Percentiles rank a stretch among this genome's conserved stretches.
These are phyloP conservation scores for Pleurotus tuoliensis DNA, from an alignment of 768 basidiomycete species.

Conservation along the genomic window DNA sequence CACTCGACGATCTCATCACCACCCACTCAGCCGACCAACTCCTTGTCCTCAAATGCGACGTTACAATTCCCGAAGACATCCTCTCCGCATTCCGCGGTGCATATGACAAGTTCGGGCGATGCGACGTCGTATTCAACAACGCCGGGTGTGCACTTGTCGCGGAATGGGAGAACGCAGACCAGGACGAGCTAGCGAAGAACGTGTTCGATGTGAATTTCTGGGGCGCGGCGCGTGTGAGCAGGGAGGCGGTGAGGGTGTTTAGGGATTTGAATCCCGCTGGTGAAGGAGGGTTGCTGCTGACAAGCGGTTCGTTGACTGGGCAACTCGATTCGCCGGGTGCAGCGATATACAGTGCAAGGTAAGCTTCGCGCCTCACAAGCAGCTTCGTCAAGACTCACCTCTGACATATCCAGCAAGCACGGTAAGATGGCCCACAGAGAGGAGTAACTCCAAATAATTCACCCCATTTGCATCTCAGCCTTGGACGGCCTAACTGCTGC, in stretches of 20 bases:
- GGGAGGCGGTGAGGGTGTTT: slow-evolving; percentile 28
- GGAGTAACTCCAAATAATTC: neutral
- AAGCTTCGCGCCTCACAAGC: neutral
- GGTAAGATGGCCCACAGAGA: neutral
- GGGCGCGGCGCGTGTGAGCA: slow-evolving; percentile 25
- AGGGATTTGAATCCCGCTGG: slow-evolving; percentile 31
- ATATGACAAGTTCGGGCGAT: slow-evolving; percentile 10
- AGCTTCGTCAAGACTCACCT: neutral
- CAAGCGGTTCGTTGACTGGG: slow-evolving; percentile 21
- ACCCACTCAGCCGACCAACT: slow-evolving; percentile 26
- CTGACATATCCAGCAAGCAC: neutral
- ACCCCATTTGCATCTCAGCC: slow-evolving; percentile 16
- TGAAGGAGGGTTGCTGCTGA: slow-evolving; percentile 32
- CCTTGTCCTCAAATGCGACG: slow-evolving; percentile 32
- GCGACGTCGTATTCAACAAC: slow-evolving; percentile 18
- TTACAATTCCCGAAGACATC: slow-evolving; percentile 21
- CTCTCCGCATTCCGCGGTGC: slow-evolving; percentile 8
- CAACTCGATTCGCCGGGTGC: slow-evolving; percentile 8
- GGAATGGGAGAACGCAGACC: slow-evolving; percentile 19
- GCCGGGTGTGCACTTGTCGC: slow-evolving; percentile 12
- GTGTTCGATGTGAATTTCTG: slow-evolving; percentile 28
- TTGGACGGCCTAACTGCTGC: slow-evolving; percentile 24
- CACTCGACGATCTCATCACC: slow-evolving; percentile 23
- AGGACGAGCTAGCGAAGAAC: slow-evolving; percentile 13
- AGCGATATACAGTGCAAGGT: slow-evolving; percentile 20